Percentiles rank a stretch among this genome's conserved stretches.
phyloP scores from a whole-genome alignment of 2,329 filamentous ascomycete genomes.

The Dactylellina sp. region DNA sequence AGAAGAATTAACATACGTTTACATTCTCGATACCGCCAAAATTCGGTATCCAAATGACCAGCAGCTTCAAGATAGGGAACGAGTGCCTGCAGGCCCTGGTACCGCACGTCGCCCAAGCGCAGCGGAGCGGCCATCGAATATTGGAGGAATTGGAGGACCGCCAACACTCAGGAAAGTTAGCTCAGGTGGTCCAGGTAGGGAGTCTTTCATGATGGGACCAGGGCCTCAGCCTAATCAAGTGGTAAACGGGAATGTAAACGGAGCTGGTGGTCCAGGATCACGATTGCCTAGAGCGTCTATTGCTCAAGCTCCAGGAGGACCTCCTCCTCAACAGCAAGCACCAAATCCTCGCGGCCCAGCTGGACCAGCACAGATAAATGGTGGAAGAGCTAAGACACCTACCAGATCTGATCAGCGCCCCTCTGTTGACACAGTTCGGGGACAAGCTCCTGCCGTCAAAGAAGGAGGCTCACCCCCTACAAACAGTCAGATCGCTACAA shows the following conservation, averaged over 20 bases:
- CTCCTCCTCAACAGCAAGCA: slow-evolving; percentile 74
- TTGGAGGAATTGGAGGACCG: slow-evolving; percentile 60
- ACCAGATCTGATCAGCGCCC: slow-evolving; percentile 67
- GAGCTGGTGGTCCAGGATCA: slow-evolving; percentile 64
- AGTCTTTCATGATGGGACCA: slow-evolving; percentile 52
- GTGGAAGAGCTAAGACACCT: slow-evolving; percentile 67
- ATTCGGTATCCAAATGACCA: slow-evolving; percentile 93
- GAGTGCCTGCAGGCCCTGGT: slow-evolving; percentile 37
- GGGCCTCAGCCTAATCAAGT: slow-evolving; percentile 59
- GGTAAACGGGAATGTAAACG: slow-evolving; percentile 62
- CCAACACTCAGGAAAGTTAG: slow-evolving; percentile 57
- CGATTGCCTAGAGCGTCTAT: slow-evolving; percentile 72
- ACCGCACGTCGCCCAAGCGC: slow-evolving; percentile 42
- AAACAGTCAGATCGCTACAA: slow-evolving; percentile 34
- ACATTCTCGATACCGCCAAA: slow-evolving; percentile 92
- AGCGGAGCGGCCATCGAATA: slow-evolving; percentile 62
- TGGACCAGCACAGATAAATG: slow-evolving; percentile 44
- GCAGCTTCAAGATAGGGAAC: slow-evolving; percentile 61
- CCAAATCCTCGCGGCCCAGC: slow-evolving; percentile 67
- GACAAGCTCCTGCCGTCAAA: slow-evolving; percentile 24
- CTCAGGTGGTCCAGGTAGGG: slow-evolving; percentile 55
- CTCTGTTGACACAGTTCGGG: slow-evolving; percentile 62
- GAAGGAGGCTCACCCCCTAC: slow-evolving; percentile 53
- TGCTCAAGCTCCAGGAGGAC: slow-evolving; percentile 72
- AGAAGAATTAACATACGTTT: slow-evolving; percentile 86